Evolutionary conservation across 352 stramenopile species (phyloP).

Genomic region (Globisporangium barbulae): DNA sequence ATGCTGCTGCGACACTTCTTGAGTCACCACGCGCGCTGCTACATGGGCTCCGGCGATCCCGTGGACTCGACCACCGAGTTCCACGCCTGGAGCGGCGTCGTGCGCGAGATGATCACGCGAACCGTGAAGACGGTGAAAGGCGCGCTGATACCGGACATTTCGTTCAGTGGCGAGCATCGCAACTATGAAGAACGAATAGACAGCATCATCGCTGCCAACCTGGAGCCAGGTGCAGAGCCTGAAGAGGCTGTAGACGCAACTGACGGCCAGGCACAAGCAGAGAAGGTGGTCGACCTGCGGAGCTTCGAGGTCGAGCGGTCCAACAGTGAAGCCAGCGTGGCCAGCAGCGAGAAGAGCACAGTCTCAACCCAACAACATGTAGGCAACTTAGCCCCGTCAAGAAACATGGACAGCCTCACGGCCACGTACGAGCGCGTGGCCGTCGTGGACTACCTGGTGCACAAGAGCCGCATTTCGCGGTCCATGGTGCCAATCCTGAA

Average conservation of each 20-base stretch:
- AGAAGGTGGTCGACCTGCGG: background rate
- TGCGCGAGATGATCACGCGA: slow-evolving; percentile 33
- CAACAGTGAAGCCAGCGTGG: background rate
- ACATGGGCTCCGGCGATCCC: slow-evolving; percentile 50
- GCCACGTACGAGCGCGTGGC: slow-evolving; percentile 35
- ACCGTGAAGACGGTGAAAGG: slow-evolving; percentile 27
- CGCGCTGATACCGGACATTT: background rate
- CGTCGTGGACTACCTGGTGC: slow-evolving; percentile 55
- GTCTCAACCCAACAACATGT: background rate
- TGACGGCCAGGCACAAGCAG: background rate
- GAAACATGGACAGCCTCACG: slow-evolving; percentile 9
- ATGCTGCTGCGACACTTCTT: slow-evolving; percentile 62
- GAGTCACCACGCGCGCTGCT: slow-evolving; percentile 46
- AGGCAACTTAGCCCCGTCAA: background rate
- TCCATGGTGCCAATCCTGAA: slow-evolving; percentile 44
- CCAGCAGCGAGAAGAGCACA: background rate
- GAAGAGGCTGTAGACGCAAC: background rate
- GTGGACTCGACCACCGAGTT: slow-evolving; percentile 57
- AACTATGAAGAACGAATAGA: slow-evolving; percentile 1
- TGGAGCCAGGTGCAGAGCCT: background rate
- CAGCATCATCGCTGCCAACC: background rate
- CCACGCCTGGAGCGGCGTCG: slow-evolving; percentile 54
- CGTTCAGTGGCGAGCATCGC: background rate
- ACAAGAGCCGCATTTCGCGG: slow-evolving; percentile 38
- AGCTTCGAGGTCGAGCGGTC: background rate